Evolutionary conservation across 2,329 filamentous ascomycete genomes (phyloP).

Genomic region (Fusarium albidum): DNA sequence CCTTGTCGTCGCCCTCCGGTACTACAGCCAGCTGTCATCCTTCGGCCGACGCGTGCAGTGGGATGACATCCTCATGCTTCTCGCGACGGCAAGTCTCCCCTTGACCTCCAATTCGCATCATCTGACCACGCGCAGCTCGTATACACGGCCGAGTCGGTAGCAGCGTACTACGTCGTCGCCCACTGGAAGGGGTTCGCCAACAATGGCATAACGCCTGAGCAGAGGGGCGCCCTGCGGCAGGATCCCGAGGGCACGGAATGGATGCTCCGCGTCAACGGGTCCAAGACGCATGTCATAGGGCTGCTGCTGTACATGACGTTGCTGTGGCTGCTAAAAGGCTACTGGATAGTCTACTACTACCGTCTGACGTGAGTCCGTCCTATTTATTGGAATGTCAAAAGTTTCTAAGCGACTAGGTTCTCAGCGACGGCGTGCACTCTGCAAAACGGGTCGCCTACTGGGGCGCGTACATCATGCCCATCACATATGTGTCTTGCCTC

Average conservation of each 20-base stretch:
- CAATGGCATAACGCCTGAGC: constrained; percentile 11
- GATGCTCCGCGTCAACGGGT: constrained; percentile 3
- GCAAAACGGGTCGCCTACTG: constrained; percentile 12
- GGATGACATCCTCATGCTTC: constrained; percentile 11
- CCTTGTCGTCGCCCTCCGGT: constrained; percentile 6
- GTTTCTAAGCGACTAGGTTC: neutral
- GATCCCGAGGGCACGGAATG: constrained; percentile 5
- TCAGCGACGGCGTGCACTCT: constrained; percentile 4
- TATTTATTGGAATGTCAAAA: neutral
- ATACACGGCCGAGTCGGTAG: constrained; percentile 13
- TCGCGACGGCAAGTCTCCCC: constrained; percentile 2
- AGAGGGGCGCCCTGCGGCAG: neutral
- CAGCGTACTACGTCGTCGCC: constrained; percentile 11
- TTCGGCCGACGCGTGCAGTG: constrained; percentile 7
- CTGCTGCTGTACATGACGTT: constrained; percentile 12
- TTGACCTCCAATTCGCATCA: neutral
- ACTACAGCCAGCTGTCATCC: constrained; percentile 10
- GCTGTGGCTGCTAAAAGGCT: constrained; percentile 11
- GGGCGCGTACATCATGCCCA: constrained; percentile 8
- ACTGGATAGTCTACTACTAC: constrained; percentile 12
- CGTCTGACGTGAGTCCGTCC: neutral
- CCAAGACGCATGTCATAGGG: constrained; percentile 11
- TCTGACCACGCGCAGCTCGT: neutral
- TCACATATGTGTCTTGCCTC: constrained; percentile 15
- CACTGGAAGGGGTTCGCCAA: constrained; percentile 11